These are phyloP conservation scores for Colletotrichum incanum DNA, from an alignment of 2,329 filamentous ascomycete genomes.

Conservation along the genomic window DNA sequence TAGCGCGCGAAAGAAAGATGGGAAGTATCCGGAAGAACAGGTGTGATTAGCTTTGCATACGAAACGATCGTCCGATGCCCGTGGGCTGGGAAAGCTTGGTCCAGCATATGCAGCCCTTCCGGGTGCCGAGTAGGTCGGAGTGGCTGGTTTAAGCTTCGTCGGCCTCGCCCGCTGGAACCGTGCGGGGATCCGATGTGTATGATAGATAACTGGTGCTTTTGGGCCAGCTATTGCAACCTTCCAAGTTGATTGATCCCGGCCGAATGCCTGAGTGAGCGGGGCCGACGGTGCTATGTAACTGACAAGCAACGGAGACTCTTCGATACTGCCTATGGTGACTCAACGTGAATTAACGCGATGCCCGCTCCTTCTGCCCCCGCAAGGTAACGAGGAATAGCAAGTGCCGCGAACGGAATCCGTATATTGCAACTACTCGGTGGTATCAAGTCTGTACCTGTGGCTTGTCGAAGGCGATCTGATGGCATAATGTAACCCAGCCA, in stretches of 20 bases:
- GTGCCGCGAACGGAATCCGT: constrained; percentile 13
- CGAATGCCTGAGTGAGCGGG: not conserved
- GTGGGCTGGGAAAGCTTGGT: constrained; percentile 12
- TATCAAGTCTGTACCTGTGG: not conserved
- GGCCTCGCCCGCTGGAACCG: constrained; percentile 16
- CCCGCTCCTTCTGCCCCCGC: not conserved
- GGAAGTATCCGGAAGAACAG: constrained; percentile 32
- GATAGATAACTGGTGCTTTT: not conserved
- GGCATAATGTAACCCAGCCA: constrained; percentile 1
- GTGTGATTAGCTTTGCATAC: constrained; percentile 35
- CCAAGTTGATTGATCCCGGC: not conserved
- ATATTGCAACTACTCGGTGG: not conserved
- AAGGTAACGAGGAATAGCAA: not conserved
- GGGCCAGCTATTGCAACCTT: constrained; percentile 6
- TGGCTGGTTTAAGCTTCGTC: not conserved
- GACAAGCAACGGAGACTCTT: not conserved
- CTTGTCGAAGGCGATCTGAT: not conserved
- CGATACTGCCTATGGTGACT: not conserved
- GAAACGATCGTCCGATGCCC: constrained; percentile 42
- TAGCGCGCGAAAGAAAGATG: not conserved
- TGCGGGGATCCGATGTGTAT: constrained; percentile 12
- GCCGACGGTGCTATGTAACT: constrained; percentile 19
- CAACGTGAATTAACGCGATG: not conserved
- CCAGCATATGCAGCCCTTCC: constrained; percentile 2
- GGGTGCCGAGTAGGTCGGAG: not conserved